Evolutionary conservation across 805 yeast genomes (phyloP).

Genomic region (Yamadazyma phyllophila): DNA sequence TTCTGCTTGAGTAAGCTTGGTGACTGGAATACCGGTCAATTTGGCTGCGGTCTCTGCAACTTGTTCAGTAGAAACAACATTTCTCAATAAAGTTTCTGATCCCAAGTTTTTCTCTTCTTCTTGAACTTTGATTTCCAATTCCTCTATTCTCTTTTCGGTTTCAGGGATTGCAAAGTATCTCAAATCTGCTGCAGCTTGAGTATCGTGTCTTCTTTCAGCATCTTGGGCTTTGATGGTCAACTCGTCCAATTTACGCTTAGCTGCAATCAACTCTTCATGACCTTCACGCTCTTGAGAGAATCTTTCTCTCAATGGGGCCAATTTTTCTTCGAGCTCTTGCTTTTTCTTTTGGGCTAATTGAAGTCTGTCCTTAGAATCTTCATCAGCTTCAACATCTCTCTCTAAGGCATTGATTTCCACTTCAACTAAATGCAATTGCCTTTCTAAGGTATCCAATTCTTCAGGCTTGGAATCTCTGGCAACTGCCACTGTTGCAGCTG

Average conservation of each 20-base stretch:
- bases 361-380: constrained; percentile 82
- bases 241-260: constrained; percentile 89
- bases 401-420: constrained; percentile 97
- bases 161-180: constrained; percentile 98
- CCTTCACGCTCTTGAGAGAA: constrained; percentile 86
- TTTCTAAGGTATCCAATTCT: constrained; percentile 89
- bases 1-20: constrained; percentile 92
- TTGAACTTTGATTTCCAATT: constrained; percentile 72
- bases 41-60: constrained; percentile 97
- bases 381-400: constrained; percentile 86
- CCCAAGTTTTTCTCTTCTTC: constrained; percentile 68
- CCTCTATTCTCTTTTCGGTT: constrained; percentile 68
- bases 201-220: constrained; percentile 96
- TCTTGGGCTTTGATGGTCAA: constrained; percentile 89
- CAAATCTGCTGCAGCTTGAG: constrained; percentile 91
- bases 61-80: constrained; percentile 87
- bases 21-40: constrained; percentile 94
- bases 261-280: constrained; percentile 84
- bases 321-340: constrained; percentile 80
- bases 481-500: constrained; percentile 96
- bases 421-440: constrained; percentile 85
- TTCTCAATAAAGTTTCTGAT: constrained; percentile 68
- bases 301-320: constrained; percentile 81
- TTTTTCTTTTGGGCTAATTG: constrained; percentile 72
- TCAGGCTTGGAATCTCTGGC: constrained; percentile 98